Evolutionary conservation across 257 asterid species (phyloP), one percentile per base, ranked within the genome.

Genomic region (Ballota nigra): DNA sequence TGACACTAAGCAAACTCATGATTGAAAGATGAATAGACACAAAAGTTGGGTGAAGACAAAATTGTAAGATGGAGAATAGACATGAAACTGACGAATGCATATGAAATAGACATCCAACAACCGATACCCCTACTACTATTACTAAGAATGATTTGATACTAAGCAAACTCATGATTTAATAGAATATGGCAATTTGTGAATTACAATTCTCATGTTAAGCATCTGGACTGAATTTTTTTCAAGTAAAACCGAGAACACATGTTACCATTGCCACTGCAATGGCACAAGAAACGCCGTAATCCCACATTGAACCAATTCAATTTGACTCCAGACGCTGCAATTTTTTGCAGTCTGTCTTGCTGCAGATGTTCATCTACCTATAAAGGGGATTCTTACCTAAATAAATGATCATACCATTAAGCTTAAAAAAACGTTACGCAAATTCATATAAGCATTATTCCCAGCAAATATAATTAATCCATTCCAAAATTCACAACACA

Each of bases 161-260:
- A 57, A 59, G 55, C 36, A 45, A 75, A 59, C 41, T 74, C 59
- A 23, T 16, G 40, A 66, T 43, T 66, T 69, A 40, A 53, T 72
- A 45, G 15, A 63, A 73, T 65, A 38, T 34, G 20, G 38, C 20
- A 23, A 33, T 22, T 47, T 41, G 15, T 19, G 29, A 72, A 31
- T 63, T 40, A n/a, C 43, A 12, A n/a, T 24, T 29, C 55, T 15
- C 15, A 45, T 23, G 22, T 28, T 6, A 69, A 3, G 18, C 53
- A 71, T 20, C n/a, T 13, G 69, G 28, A 47, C 22, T 6, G 49
- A 45, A 71, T 38, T 9, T 7, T n/a, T 31, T 26, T 19, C 26
- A 43, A 69, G 40, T 3, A 45, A 15, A 45, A 13, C 15, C 52
- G 6, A 70, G 38, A 58, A 10, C 0, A 8, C 3, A 40, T 23